Evolutionary conservation across 2,329 filamentous ascomycete genomes (phyloP), one percentile per base, ranked within the genome.

Genomic region (Grosmannia clavigera): DNA sequence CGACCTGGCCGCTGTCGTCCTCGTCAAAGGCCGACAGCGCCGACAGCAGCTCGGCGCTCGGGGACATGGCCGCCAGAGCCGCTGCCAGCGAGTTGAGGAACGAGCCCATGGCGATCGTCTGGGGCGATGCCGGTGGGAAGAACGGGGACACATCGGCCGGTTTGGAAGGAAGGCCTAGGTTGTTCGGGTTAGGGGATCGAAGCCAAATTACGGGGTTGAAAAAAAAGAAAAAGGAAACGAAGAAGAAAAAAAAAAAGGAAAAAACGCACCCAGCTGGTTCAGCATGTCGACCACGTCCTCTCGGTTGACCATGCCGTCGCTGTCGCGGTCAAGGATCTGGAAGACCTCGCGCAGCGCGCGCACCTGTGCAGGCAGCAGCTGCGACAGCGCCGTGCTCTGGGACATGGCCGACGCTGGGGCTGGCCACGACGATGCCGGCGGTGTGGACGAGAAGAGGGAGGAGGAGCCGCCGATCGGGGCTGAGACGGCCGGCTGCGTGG

Each of bases 21-120:
- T 95, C 89, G 69, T 99, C 94, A 70, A 97, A 97, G 0, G 94
- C 94, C 2, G 90, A 90, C 66, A 99, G 92, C 0, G 94, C 94
- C 1, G 91, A 92, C 25, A 90, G 76, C 11, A 99, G 80, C 70
- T 99, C 94, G 19, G 84, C 81, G 27, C 84, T 82, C 0, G 88
- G 85, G 0, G 90, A 95, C 22, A 97, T 77, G 0, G 85, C 81
- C 1, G 84, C 82, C 3, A 97, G 77, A 2, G 88, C 81, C 11
- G 83, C 81, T 0, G 92, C 88, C 2, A 99, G 77, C 1, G 85
- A 86, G 69, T 90, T 92, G 27, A 99, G 80, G 70, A 95, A 99
- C 3, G 85, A 83, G 0, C 92, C 89, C 50, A 99, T 83, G 55
- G 88, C 88, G 67, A 96, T 86, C 1, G 87, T 88, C 64, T 87